Evolutionary conservation across 768 basidiomycete genomes (phyloP).

Genomic region (Panus rudis): DNA sequence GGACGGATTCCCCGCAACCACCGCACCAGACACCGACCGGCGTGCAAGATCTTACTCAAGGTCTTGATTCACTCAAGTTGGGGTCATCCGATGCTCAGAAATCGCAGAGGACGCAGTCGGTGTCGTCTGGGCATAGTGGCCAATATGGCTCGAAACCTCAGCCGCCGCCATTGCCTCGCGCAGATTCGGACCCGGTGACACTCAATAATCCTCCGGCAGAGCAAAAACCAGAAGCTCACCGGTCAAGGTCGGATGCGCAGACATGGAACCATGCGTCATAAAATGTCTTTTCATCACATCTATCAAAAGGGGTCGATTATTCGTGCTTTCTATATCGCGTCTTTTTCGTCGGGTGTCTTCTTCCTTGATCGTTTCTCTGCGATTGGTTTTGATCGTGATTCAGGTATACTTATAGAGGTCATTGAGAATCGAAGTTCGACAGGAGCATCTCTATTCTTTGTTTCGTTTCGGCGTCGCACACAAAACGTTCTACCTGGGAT

Average conservation of each 20-base stretch:
- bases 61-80: slow-evolving; percentile 1
- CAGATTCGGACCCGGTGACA: slow-evolving; percentile 7
- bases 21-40: slow-evolving; percentile 3
- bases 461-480: too few relatives aligned
- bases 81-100: not conserved
- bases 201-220: too few relatives aligned
- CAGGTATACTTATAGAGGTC: too few relatives aligned
- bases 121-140: not conserved
- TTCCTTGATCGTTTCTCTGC: too few relatives aligned
- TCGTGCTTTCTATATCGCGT: too few relatives aligned
- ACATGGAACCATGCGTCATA: not conserved
- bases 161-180: not conserved
- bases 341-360: too few relatives aligned
- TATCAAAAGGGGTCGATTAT: too few relatives aligned
- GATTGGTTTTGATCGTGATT: too few relatives aligned
- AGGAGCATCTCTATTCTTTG: too few relatives aligned
- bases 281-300: too few relatives aligned
- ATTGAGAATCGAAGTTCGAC: too few relatives aligned
- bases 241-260: not conserved
- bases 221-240: not conserved
- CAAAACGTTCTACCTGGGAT: too few relatives aligned
- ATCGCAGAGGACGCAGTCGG: not conserved
- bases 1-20: slow-evolving; percentile 11
- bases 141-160: not conserved
- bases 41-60: slow-evolving; percentile 1